Evolutionary conservation across 257 asterid genomes (phyloP).

Genomic region (Schizonepeta tenuifolia): DNA sequence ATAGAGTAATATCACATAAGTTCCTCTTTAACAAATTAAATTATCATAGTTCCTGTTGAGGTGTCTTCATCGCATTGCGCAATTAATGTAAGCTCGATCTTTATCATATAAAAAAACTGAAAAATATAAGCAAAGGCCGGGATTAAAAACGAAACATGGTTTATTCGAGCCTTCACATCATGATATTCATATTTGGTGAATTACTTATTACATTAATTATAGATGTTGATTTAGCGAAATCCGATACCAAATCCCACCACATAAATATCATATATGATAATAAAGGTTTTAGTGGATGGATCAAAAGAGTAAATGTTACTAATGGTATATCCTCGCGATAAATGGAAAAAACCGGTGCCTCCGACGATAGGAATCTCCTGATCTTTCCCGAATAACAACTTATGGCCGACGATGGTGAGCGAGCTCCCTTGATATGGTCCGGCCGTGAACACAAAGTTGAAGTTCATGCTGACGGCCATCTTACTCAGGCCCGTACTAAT

Average conservation of each 20-base stretch:
- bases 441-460: not conserved
- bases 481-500: not conserved
- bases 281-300: not conserved
- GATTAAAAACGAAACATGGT: too few relatives aligned
- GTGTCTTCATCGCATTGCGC: too few relatives aligned
- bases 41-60: too few relatives aligned
- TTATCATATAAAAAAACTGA: too few relatives aligned
- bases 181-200: too few relatives aligned
- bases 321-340: not conserved
- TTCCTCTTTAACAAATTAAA: too few relatives aligned
- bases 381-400: not conserved
- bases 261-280: not conserved
- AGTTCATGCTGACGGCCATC: not conserved
- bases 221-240: too few relatives aligned
- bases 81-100: too few relatives aligned
- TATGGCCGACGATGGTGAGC: not conserved
- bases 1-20: too few relatives aligned
- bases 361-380: not conserved
- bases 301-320: not conserved
- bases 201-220: too few relatives aligned
- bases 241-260: not conserved
- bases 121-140: too few relatives aligned
- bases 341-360: not conserved
- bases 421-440: not conserved
- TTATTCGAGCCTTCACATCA: too few relatives aligned